Conservation (phyloP, 2,329 filamentous ascomycete genomes). For the Pseudopyricularia cyperi region DNA sequence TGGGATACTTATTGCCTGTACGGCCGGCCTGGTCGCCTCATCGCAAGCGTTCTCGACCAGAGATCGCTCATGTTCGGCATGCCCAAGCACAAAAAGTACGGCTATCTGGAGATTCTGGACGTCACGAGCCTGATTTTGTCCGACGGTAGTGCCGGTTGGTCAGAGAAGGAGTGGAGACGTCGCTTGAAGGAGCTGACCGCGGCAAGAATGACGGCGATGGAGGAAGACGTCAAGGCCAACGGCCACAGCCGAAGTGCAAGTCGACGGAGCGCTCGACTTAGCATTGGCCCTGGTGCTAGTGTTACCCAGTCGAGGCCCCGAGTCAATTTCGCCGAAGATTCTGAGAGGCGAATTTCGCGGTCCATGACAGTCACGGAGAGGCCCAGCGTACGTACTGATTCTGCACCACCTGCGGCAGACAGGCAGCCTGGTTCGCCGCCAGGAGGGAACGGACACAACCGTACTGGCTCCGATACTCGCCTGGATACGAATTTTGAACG, state of each 20-base stretch:
- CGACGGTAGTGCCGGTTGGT: constrained; percentile 65
- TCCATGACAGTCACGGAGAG: constrained; percentile 30
- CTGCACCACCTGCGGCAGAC: constrained; percentile 30
- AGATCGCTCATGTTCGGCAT: constrained; percentile 97
- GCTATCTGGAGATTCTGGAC: constrained; percentile 82
- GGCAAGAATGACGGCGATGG: constrained; percentile 56
- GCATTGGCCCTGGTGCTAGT: constrained; percentile 27
- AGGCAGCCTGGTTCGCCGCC: constrained; percentile 20
- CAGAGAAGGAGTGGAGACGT: constrained; percentile 79
- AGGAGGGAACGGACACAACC: constrained; percentile 22
- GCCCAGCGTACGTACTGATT: constrained; percentile 32
- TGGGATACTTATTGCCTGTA: constrained; percentile 91
- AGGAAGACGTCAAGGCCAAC: constrained; percentile 26
- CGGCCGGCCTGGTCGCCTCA: constrained; percentile 72
- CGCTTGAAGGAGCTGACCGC: constrained; percentile 80
- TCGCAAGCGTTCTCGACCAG: constrained; percentile 76
- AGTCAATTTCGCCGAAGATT: constrained; percentile 47
- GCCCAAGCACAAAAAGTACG: constrained; percentile 76
- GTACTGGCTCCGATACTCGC: constrained; percentile 35
- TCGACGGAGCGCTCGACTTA: constrained; percentile 43
- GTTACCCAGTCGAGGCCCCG: constrained; percentile 22
- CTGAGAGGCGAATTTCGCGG: constrained; percentile 34
- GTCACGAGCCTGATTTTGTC: constrained; percentile 69
- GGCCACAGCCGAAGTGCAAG: constrained; percentile 40
- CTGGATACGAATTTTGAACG: constrained; percentile 10